These are phyloP conservation scores for Trichoderma erinaceum DNA, from an alignment of 495 filamentous ascomycete species.

Conservation along the genomic window DNA sequence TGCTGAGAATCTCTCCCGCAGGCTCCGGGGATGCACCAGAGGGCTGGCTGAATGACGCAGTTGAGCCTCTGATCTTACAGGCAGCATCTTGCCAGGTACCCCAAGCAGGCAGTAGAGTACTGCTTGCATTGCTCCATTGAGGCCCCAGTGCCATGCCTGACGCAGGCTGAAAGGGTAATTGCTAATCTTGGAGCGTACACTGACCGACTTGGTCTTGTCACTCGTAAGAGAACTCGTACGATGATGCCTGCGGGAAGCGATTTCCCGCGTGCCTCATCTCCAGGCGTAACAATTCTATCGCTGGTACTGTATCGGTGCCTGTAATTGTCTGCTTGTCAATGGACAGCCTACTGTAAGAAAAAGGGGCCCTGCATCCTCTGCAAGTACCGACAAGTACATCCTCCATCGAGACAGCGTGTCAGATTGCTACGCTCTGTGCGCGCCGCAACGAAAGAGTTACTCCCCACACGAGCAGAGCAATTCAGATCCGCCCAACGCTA, in stretches of 20 bases:
- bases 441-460: background rate
- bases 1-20: too few species aligned
- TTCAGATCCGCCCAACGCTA: background rate
- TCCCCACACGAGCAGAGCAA: background rate
- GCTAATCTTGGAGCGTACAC: background rate
- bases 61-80: too few species aligned
- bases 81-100: too few species aligned
- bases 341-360: background rate
- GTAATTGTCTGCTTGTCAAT: background rate
- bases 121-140: too few species aligned
- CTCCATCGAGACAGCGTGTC: background rate
- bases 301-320: background rate
- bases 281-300: background rate
- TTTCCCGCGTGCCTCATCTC: background rate
- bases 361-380: background rate
- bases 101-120: too few species aligned
- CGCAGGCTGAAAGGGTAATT: background rate
- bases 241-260: background rate
- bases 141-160: too few species aligned
- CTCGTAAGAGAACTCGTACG: constrained; percentile 2
- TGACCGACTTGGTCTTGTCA: background rate
- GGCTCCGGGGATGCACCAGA: too few species aligned
- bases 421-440: background rate
- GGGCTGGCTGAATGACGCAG: too few species aligned
- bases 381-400: background rate